Percentiles rank a stretch among this genome's conserved stretches.
phyloP scores from a whole-genome alignment of 176 grass and related monocot species.

The Pontederia paniculata region DNA sequence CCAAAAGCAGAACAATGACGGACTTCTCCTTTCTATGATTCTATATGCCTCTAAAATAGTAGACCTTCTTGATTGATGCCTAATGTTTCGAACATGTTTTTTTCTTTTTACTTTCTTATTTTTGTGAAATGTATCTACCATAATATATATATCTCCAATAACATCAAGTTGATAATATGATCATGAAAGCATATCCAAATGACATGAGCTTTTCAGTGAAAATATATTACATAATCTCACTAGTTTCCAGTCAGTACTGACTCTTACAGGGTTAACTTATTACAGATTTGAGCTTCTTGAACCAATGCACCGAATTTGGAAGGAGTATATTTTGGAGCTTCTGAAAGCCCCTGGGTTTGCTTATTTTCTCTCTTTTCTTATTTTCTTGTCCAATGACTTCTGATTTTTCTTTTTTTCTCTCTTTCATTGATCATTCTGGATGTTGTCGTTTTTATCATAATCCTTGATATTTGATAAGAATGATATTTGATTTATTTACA shows the following conservation, averaged over 20 bases:
- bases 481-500: constrained; percentile 4
- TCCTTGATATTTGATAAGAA: not conserved
- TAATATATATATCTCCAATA: too few relatives aligned
- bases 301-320: constrained; percentile 91
- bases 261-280: not conserved
- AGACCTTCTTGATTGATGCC: too few relatives aligned
- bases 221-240: not conserved
- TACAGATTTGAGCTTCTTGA: constrained; percentile 73
- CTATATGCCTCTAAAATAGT: too few relatives aligned
- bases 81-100: too few relatives aligned
- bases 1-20: too few relatives aligned
- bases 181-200: not conserved
- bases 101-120: too few relatives aligned
- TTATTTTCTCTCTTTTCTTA: not conserved
- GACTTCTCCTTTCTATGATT: too few relatives aligned
- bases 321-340: constrained; percentile 55
- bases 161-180: not conserved
- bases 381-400: not conserved
- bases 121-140: too few relatives aligned
- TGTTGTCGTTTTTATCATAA: too few relatives aligned
- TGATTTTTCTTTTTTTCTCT: constrained; percentile 17
- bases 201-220: too few relatives aligned
- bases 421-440: not conserved
- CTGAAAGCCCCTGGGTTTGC: constrained; percentile 33
- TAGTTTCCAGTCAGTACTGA: too few relatives aligned